phyloP scores from a whole-genome alignment of 208 protist species.

The Tetramitus jugosus region DNA sequence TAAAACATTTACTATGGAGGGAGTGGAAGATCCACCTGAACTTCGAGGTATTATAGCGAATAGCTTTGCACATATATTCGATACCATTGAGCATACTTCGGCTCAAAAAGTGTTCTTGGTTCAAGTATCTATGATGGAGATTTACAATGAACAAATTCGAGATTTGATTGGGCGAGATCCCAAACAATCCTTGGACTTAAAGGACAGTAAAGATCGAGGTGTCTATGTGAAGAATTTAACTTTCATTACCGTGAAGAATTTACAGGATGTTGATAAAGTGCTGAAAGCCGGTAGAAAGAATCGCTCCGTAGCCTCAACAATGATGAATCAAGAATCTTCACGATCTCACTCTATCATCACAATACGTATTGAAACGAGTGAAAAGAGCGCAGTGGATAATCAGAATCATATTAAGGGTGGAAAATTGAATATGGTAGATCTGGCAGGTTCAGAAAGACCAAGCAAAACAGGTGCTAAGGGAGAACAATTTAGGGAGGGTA shows the following conservation, averaged over 20 bases:
- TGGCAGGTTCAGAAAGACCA: constrained; percentile 22
- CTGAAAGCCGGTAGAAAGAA: constrained; percentile 46
- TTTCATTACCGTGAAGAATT: constrained; percentile 51
- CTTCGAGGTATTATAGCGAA: constrained; percentile 31
- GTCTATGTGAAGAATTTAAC: constrained; percentile 65
- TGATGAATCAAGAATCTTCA: constrained; percentile 43
- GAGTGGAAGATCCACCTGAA: constrained; percentile 22
- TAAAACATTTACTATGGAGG: constrained; percentile 15
- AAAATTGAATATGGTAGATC: constrained; percentile 24
- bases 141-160: constrained; percentile 63
- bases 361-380: constrained; percentile 40
- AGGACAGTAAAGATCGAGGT: constrained; percentile 59
- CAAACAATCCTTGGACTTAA: constrained; percentile 47
- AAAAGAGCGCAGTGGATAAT: constrained; percentile 11
- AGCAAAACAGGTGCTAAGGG: constrained; percentile 18
- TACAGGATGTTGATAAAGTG: constrained; percentile 55
- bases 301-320: constrained; percentile 32
- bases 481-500: constrained; percentile 5
- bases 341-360: constrained; percentile 49
- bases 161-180: constrained; percentile 82
- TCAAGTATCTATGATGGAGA: constrained; percentile 32
- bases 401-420: constrained; percentile 11
- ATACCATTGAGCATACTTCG: neutral
- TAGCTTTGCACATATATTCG: constrained; percentile 31
- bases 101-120: neutral